Evolutionary conservation across 768 basidiomycete species (phyloP).

Genomic region (Plicaturopsis crispa): DNA sequence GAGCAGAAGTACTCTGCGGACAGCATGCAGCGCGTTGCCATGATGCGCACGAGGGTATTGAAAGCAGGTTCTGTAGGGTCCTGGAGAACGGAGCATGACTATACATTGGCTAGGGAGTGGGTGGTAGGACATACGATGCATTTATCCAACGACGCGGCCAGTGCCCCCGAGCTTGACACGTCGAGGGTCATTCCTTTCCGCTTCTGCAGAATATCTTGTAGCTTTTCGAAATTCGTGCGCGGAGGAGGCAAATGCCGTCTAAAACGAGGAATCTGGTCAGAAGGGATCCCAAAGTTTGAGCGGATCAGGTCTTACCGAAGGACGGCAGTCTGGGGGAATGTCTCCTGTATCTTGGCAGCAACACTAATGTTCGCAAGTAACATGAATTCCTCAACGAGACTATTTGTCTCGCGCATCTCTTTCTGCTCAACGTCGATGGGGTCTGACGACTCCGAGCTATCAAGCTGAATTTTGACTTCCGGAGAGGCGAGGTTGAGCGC

Average conservation of each 20-base stretch:
- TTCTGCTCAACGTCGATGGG: conserved; percentile 98
- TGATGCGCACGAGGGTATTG: conserved; percentile 96
- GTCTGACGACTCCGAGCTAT: conserved; percentile 88
- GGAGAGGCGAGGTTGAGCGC: conserved; percentile 97
- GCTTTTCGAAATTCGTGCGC: conserved; percentile 86
- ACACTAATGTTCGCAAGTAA: conserved; percentile 94
- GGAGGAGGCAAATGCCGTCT: conserved; percentile 93
- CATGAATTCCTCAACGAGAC: conserved; percentile 98
- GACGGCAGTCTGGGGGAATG: conserved; percentile 94
- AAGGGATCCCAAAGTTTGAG: conserved; percentile 2
- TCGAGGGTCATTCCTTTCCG: conserved; percentile 78
- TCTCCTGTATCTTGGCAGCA: conserved; percentile 84
- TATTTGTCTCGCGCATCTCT: conserved; percentile 87
- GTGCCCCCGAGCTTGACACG: conserved; percentile 83
- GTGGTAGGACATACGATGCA: conserved; percentile 57
- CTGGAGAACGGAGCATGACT: conserved; percentile 27
- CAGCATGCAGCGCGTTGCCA: conserved; percentile 98
- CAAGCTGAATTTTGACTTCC: conserved; percentile 94
- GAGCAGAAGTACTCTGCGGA: conserved; percentile 98
- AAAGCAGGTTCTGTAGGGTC: conserved; percentile 82
- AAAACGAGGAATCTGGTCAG: not conserved
- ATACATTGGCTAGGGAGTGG: not conserved
- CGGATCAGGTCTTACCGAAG: conserved; percentile 43
- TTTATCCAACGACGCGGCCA: conserved; percentile 81
- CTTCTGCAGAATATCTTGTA: conserved; percentile 88